phyloP scores from a whole-genome alignment of 1,284 basidiomycete species.

The Neolentinus lepideus region DNA sequence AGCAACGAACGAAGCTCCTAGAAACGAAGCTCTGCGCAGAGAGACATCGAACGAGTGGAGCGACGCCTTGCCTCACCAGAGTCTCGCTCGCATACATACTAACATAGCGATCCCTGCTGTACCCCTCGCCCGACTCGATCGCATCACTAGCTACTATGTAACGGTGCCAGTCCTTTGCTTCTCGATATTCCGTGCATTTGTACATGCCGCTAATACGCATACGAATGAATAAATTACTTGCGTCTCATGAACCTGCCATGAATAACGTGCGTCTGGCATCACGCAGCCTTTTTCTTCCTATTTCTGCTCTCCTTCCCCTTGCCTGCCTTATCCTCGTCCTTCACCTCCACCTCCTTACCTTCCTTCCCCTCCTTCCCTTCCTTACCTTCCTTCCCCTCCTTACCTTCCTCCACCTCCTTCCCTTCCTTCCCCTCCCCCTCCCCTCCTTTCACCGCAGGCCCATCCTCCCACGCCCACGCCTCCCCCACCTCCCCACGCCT shows the following conservation, averaged over 20 bases:
- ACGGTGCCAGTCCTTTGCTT: no score
- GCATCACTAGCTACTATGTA: no score
- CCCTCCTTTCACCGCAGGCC: slow-evolving; percentile 19
- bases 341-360: not conserved
- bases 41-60: no score
- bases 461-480: slow-evolving; percentile 62
- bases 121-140: not conserved
- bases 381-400: not conserved
- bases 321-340: not conserved
- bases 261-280: not conserved
- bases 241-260: not conserved
- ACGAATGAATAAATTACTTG: no score
- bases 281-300: slow-evolving; percentile 8
- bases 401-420: slow-evolving; percentile 6
- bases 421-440: slow-evolving; percentile 5
- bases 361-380: not conserved
- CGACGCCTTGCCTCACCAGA: no score
- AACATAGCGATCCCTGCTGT: not conserved
- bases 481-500: slow-evolving; percentile 50
- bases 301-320: slow-evolving; percentile 8
- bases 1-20: no score
- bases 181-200: no score
- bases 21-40: no score
- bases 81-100: no score
- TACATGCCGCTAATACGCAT: no score